Evolutionary conservation across 257 asterid species (phyloP), one percentile per base, ranked within the genome.

Genomic region (Nicotiana benthamiana): DNA sequence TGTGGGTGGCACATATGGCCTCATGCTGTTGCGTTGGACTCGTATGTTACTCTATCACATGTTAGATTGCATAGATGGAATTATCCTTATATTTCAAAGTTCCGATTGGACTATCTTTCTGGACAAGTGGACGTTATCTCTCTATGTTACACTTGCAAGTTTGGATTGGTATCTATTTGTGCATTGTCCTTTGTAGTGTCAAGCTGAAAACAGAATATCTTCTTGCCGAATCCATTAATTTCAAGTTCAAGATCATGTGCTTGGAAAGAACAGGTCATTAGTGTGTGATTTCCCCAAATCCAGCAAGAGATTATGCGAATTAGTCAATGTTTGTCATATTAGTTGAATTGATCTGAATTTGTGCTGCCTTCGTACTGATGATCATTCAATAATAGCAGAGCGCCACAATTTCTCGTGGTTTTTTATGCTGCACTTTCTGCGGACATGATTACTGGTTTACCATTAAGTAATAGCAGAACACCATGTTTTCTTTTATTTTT

Each of bases 1-100:
- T 85, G 81, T 86, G 30, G 94, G 97, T 68, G 98, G 97, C 68
- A 28, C 81, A 75, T 87, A 89, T 82, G 97, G 96, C 77, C 75
- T 87, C 75, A 28, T 90, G 80, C 88, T 85, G 91, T 97, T 93
- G 79, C 70, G 97, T 86, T 82, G 8, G 24, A 80, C 79, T 74
- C 2, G 43, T 24, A 77, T 75, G 66, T 80, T 68, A 64, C 80
- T 82, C 13, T 11, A 56, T 79, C 67, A 32, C 72, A 51, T 78
- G 34, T 18, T 65, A 70, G 96, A 94, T 68, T 97, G 92, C 57
- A 16, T 82, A 61, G 84, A 87, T 82, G 97, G 96, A 64, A 43
- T 87, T 65, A 28, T 90, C 79, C 88, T 85, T 89, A 91, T 90
- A 72, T 67, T 94, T 86, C 76, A 57, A 56, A 24, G 70, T 53